These are phyloP conservation scores for Mucor sp. DNA, from an alignment of 371 early-diverging fungal genomes.

Conservation along the genomic window DNA sequence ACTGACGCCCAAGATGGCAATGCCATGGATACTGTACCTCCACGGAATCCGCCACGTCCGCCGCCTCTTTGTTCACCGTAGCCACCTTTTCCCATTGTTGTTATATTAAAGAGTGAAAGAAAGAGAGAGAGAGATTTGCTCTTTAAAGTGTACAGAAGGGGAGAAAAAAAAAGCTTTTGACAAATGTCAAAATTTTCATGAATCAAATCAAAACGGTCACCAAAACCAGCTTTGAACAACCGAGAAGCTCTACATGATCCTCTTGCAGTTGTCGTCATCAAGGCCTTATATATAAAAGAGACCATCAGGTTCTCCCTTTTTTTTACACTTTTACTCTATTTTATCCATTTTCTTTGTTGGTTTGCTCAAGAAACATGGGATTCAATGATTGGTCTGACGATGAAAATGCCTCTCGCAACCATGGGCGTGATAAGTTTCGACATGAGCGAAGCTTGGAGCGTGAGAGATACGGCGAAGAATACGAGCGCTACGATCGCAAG, in stretches of 20 bases:
- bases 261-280: neutral
- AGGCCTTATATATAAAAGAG: neutral
- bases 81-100: slow-evolving; percentile 46
- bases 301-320: neutral
- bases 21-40: slow-evolving; percentile 23
- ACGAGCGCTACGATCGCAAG: slow-evolving; percentile 47
- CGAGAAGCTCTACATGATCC: neutral
- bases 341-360: neutral
- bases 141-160: neutral
- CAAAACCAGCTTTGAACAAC: neutral
- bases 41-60: slow-evolving; percentile 48
- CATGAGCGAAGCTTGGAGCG: slow-evolving; percentile 74
- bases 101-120: neutral
- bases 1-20: neutral
- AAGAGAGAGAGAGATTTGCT: neutral
- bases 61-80: slow-evolving; percentile 49
- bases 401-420: slow-evolving; percentile 47
- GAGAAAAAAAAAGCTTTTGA: neutral
- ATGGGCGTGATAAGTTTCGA: slow-evolving; percentile 70
- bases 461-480: slow-evolving; percentile 62
- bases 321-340: neutral
- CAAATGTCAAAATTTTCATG: slow-evolving; percentile 1
- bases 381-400: slow-evolving; percentile 52
- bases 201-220: slow-evolving; percentile 1
- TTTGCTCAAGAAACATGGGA: slow-evolving; percentile 3